Evolutionary conservation across 1,139 yeast species (phyloP).

Genomic region (Pichia sp.): DNA sequence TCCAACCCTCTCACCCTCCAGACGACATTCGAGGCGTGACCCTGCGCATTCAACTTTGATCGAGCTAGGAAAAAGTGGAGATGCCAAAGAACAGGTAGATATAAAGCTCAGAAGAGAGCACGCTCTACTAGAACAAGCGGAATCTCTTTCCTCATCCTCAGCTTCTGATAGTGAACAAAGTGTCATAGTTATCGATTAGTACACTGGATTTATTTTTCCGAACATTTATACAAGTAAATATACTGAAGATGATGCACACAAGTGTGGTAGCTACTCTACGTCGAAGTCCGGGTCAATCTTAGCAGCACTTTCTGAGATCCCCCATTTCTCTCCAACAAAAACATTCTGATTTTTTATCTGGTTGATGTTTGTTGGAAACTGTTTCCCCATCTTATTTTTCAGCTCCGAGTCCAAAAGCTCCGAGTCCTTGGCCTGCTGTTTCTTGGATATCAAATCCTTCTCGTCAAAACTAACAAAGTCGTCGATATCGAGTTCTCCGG

Average conservation of each 20-base stretch:
- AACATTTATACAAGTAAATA: neutral
- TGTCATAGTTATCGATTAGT: constrained; percentile 10
- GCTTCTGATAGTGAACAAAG: neutral
- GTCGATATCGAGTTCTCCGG: constrained; percentile 21
- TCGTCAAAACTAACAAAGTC: constrained; percentile 22
- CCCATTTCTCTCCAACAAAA: constrained; percentile 44
- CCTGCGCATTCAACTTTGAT: constrained; percentile 11
- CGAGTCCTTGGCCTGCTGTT: constrained; percentile 28
- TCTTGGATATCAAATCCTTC: constrained; percentile 29
- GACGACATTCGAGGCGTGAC: constrained; percentile 6
- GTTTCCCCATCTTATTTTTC: constrained; percentile 28
- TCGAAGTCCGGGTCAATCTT: constrained; percentile 40
- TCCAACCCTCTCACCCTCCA: neutral
- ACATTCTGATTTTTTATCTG: constrained; percentile 35
- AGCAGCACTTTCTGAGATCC: constrained; percentile 43
- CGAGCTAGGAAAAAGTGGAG: constrained; percentile 17
- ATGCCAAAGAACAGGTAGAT: constrained; percentile 11
- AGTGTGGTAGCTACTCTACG: constrained; percentile 23
- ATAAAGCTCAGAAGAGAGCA: constrained; percentile 6
- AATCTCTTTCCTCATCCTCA: neutral
- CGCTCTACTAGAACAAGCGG: constrained; percentile 2
- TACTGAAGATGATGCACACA: neutral
- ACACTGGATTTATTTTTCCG: neutral
- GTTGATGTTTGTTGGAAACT: constrained; percentile 33
- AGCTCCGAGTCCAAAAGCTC: constrained; percentile 29